phyloP scores from a whole-genome alignment of 108 stramenopile genomes.

The Schizochytrium sp. region DNA sequence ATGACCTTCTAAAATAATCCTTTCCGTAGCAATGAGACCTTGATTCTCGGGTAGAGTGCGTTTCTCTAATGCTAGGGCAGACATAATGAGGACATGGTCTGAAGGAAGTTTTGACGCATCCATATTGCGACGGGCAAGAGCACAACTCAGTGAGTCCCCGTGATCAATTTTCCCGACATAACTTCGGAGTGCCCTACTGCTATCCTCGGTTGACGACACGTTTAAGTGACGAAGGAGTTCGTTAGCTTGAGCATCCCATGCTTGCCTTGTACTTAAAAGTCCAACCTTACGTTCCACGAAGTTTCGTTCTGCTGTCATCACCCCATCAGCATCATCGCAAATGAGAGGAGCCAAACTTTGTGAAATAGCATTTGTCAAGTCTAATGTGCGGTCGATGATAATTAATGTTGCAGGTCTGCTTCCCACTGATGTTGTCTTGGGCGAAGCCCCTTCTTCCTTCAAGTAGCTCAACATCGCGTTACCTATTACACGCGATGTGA shows the following conservation, averaged over 20 bases:
- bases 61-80: not conserved
- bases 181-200: not conserved
- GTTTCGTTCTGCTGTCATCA: not conserved
- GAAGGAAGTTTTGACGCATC: not conserved
- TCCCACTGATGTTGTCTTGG: not conserved
- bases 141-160: not conserved
- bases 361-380: not conserved
- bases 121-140: not conserved
- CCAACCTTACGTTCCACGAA: not conserved
- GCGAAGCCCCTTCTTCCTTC: not conserved
- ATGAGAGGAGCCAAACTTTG: not conserved
- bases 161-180: not conserved
- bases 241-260: not conserved
- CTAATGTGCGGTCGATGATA: not conserved
- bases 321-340: not conserved
- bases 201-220: not conserved
- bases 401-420: not conserved
- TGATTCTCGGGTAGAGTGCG: not conserved
- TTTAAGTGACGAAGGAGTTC: not conserved
- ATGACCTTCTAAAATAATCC: not conserved
- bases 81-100: not conserved
- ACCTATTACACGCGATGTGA: slow-evolving; percentile 1
- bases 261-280: slow-evolving; percentile 2
- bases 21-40: not conserved
- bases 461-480: not conserved